phyloP scores from a whole-genome alignment of 2,329 filamentous ascomycete species.

The Fusarium continuum region DNA sequence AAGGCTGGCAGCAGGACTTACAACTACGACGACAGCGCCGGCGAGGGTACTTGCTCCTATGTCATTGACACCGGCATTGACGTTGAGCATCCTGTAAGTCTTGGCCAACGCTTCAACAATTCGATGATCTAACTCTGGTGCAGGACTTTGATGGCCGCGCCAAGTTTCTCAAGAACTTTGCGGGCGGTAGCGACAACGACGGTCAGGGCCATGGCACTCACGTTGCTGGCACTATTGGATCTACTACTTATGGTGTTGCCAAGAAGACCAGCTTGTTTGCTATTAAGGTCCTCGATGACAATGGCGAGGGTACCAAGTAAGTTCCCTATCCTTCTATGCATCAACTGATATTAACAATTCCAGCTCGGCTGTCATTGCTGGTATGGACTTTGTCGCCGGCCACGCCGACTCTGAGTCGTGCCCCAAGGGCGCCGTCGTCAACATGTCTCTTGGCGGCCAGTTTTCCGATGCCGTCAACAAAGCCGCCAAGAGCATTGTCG shows the following conservation, averaged over 20 bases:
- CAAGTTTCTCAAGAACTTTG: conserved; percentile 46
- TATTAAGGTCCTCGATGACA: conserved; percentile 57
- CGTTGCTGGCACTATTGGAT: conserved; percentile 49
- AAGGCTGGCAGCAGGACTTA: conserved; percentile 46
- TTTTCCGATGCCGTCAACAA: conserved; percentile 58
- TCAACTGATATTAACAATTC: not conserved
- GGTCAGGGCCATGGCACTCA: conserved; percentile 56
- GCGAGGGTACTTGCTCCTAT: conserved; percentile 55
- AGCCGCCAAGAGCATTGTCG: conserved; percentile 58
- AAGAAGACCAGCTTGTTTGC: conserved; percentile 55
- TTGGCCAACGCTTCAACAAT: not conserved
- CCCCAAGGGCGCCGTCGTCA: conserved; percentile 59
- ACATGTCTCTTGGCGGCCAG: conserved; percentile 65
- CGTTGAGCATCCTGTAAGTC: conserved; percentile 49
- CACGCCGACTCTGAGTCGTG: conserved; percentile 52
- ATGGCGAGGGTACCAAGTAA: conserved; percentile 44
- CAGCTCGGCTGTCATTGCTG: conserved; percentile 55
- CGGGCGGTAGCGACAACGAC: conserved; percentile 38
- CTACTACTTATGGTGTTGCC: conserved; percentile 50
- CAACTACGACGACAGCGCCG: conserved; percentile 53
- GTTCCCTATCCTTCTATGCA: not conserved
- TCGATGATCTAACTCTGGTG: not conserved
- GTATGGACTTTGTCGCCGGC: conserved; percentile 55
- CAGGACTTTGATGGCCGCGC: conserved; percentile 49
- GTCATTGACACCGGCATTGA: conserved; percentile 59